Conservation (phyloP, 176 grass and related monocot genomes). For the Hsuehochloa calcarea region DNA sequence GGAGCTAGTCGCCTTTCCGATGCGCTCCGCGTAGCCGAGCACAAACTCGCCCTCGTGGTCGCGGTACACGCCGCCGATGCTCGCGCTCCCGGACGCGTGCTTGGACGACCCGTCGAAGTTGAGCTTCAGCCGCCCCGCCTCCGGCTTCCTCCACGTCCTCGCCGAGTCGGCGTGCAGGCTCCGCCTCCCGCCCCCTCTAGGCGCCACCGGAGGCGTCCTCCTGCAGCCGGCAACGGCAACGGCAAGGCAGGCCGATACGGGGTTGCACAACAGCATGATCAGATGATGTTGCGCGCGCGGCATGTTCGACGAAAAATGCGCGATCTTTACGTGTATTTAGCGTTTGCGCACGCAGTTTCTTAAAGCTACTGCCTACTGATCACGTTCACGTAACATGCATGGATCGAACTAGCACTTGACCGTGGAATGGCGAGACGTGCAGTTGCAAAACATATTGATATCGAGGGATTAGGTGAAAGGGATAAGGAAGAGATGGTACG, state of each 20-base stretch:
- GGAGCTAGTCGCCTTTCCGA: conserved; percentile 58
- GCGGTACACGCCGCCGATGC: conserved; percentile 76
- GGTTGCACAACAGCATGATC: conserved; percentile 15
- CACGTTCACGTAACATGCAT: background rate
- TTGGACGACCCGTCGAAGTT: conserved; percentile 88
- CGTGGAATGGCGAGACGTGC: conserved; percentile 25
- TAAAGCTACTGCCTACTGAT: conserved; percentile 24
- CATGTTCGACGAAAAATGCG: background rate
- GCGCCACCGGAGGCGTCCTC: background rate
- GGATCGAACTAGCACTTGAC: background rate
- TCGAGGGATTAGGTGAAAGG: background rate
- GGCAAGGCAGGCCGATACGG: background rate
- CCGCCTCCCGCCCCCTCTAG: background rate
- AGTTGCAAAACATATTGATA: background rate
- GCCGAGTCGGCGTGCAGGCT: background rate
- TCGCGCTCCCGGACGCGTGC: conserved; percentile 43
- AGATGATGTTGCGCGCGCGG: conserved; percentile 17
- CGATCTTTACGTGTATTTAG: background rate
- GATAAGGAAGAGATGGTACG: background rate
- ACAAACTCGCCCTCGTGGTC: conserved; percentile 73
- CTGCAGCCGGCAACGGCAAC: background rate
- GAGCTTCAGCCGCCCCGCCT: conserved; percentile 58
- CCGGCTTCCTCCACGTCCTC: conserved; percentile 57
- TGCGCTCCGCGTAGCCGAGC: conserved; percentile 68
- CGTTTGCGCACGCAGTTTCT: background rate